phyloP scores from a whole-genome alignment of 768 basidiomycete genomes.

The Coprinopsis cinerea region DNA sequence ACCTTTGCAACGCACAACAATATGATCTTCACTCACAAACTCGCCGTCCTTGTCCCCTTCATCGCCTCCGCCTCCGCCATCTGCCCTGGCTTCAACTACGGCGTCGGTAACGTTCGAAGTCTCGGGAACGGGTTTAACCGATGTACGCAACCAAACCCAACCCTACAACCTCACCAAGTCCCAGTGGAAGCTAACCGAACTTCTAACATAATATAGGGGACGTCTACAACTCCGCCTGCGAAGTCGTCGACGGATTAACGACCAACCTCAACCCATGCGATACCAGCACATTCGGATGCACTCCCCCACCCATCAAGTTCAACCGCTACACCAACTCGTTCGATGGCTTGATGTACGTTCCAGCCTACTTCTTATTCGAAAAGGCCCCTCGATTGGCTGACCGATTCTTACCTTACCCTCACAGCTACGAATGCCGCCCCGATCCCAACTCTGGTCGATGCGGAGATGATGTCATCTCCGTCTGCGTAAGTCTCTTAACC shows the following conservation, averaged over 20 bases:
- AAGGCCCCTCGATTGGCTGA: not conserved
- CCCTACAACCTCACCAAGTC: not conserved
- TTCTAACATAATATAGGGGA: not conserved
- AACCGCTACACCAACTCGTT: conserved; percentile 21
- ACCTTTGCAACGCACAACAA: no score
- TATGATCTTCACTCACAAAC: no score
- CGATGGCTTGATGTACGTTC: conserved; percentile 16
- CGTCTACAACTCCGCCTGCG: conserved; percentile 24
- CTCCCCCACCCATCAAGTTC: conserved; percentile 23
- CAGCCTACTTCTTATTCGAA: not conserved
- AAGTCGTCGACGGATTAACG: conserved; percentile 21
- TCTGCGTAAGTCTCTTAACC: conserved; percentile 26
- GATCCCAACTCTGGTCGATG: conserved; percentile 23
- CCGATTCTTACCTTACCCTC: not conserved
- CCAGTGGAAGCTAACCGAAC: no score
- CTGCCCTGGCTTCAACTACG: conserved; percentile 26
- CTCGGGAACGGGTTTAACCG: conserved; percentile 16
- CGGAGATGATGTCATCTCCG: conserved; percentile 20
- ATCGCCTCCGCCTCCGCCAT: conserved; percentile 12
- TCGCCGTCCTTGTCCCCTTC: no score
- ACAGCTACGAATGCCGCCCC: conserved; percentile 22
- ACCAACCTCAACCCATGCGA: conserved; percentile 25
- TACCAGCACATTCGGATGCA: conserved; percentile 24
- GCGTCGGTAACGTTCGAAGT: conserved; percentile 19
- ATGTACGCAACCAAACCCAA: conserved; percentile 1